Conservation (phyloP, 2,329 filamentous ascomycete genomes). For the Aspergillus vadensis region DNA sequence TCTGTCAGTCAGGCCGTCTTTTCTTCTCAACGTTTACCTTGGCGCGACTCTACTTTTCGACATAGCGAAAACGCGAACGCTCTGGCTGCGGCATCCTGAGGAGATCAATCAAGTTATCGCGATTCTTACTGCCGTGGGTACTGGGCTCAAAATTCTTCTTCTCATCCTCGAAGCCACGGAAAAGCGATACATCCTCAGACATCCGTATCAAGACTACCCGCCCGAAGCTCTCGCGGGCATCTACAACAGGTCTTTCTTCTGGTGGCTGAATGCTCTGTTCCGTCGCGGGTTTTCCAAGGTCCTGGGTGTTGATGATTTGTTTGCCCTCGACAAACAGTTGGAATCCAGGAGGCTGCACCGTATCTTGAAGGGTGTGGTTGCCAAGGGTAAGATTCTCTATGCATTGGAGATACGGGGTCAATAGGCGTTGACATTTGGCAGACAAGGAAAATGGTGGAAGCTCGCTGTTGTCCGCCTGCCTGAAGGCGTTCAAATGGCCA, state of each 20-base stretch:
- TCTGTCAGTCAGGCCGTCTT: constrained; percentile 49
- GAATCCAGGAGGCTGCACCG: constrained; percentile 44
- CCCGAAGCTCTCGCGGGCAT: constrained; percentile 56
- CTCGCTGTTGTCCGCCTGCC: constrained; percentile 31
- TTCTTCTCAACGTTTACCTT: constrained; percentile 52
- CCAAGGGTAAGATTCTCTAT: constrained; percentile 32
- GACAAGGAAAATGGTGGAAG: constrained; percentile 29
- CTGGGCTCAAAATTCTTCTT: constrained; percentile 48
- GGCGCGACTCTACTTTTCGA: constrained; percentile 50
- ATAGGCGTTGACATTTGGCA: constrained; percentile 16
- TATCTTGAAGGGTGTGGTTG: constrained; percentile 43
- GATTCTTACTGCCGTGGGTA: constrained; percentile 43
- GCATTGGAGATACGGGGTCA: neutral
- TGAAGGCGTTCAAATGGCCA: constrained; percentile 38
- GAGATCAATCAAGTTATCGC: constrained; percentile 42
- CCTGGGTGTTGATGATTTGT: constrained; percentile 49
- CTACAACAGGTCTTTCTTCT: constrained; percentile 54
- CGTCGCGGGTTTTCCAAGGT: constrained; percentile 50
- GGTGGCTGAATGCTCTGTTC: constrained; percentile 58
- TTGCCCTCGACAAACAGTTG: constrained; percentile 49
- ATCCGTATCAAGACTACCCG: constrained; percentile 45
- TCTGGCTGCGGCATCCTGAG: constrained; percentile 40
- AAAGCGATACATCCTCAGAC: constrained; percentile 47
- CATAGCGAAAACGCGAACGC: constrained; percentile 47
- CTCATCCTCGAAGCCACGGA: constrained; percentile 49